These are phyloP conservation scores for Calonectria fujianensis DNA, from an alignment of 2,329 filamentous ascomycete species.

Conservation along the genomic window DNA sequence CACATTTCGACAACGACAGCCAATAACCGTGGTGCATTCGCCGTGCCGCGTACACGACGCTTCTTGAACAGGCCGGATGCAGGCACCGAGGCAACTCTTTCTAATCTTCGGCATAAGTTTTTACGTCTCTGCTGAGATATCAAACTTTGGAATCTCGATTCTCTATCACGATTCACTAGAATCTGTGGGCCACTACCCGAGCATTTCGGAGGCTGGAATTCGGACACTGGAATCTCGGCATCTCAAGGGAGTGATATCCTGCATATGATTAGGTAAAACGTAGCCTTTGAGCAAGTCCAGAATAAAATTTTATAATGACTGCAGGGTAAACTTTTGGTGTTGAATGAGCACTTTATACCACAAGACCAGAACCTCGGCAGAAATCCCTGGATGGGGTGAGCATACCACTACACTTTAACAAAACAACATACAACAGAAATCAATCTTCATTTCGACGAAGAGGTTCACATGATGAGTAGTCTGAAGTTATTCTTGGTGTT, in stretches of 20 bases:
- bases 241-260: background rate
- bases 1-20: background rate
- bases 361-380: background rate
- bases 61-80: background rate
- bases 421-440: background rate
- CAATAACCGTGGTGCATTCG: background rate
- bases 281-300: background rate
- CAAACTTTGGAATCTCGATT: background rate
- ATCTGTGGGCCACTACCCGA: background rate
- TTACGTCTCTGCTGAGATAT: background rate
- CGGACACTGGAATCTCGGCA: constrained; percentile 14
- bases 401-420: background rate
- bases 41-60: background rate
- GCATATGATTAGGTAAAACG: background rate
- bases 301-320: background rate
- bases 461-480: background rate
- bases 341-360: background rate
- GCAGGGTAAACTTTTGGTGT: background rate
- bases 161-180: background rate
- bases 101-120: background rate
- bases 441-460: background rate
- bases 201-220: constrained; percentile 3
- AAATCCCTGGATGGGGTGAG: background rate
- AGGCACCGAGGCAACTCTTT: background rate
- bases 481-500: background rate